Evolutionary conservation across 495 filamentous ascomycete species (phyloP).

Genomic region (Daldinia vernicosa): DNA sequence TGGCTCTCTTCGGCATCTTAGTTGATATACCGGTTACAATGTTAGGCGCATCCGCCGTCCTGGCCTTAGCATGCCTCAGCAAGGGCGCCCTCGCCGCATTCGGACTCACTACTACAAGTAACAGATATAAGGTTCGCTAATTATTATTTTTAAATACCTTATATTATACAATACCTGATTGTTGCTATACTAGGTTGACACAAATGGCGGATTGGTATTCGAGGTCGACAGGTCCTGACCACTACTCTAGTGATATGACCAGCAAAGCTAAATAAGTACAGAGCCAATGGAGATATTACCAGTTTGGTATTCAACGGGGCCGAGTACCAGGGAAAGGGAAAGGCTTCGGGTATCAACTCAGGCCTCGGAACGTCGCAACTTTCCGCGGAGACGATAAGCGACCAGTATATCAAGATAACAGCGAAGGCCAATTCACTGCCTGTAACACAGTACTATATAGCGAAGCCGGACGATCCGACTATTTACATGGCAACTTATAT

Average conservation of each 20-base stretch:
- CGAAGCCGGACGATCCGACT: slow-evolving; percentile 60
- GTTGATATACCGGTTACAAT: slow-evolving; percentile 1
- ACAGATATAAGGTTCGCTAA: slow-evolving; percentile 31
- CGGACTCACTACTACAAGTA: slow-evolving; percentile 43
- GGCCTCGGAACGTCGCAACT: slow-evolving; percentile 64
- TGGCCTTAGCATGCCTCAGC: slow-evolving; percentile 11
- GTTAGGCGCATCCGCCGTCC: slow-evolving; percentile 13
- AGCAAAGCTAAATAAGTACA: slow-evolving; percentile 3
- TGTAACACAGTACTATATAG: slow-evolving; percentile 66
- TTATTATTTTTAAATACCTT: not conserved
- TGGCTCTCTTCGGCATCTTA: not conserved
- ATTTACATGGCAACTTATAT: slow-evolving; percentile 70
- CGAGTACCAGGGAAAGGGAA: slow-evolving; percentile 61
- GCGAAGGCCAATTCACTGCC: slow-evolving; percentile 57
- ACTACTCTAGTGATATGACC: not conserved
- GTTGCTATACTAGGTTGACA: slow-evolving; percentile 38
- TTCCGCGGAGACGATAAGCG: slow-evolving; percentile 51
- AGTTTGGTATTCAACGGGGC: slow-evolving; percentile 63
- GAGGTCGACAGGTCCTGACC: slow-evolving; percentile 54
- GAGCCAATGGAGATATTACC: slow-evolving; percentile 63
- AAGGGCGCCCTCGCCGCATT: slow-evolving; percentile 33
- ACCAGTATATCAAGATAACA: slow-evolving; percentile 62
- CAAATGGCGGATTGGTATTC: slow-evolving; percentile 55
- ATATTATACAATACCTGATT: not conserved
- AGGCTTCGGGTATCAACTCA: slow-evolving; percentile 64